These are phyloP conservation scores for Arabis alpina DNA, from an alignment of 345 rosid species.

Conservation along the genomic window DNA sequence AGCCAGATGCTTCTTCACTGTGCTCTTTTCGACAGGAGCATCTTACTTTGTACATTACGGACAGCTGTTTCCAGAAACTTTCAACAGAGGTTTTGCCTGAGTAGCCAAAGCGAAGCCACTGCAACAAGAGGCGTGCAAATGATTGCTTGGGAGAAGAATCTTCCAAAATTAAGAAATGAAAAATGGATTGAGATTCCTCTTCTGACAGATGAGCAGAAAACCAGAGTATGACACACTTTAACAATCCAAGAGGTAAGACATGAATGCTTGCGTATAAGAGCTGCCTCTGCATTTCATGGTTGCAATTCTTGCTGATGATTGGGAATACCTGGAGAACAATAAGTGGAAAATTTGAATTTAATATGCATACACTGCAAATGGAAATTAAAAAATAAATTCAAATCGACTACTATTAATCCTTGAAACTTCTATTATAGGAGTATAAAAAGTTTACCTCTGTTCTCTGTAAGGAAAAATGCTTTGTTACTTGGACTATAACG, in stretches of 20 bases:
- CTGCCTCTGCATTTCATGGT: conserved; percentile 59
- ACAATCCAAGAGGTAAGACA: conserved; percentile 77
- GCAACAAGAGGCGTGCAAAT: conserved; percentile 59
- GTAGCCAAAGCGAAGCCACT: conserved; percentile 66
- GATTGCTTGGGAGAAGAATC: conserved; percentile 43
- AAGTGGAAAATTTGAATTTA: not conserved
- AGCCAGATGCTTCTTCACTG: conserved; percentile 45
- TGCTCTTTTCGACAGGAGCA: conserved; percentile 46
- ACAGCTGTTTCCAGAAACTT: conserved; percentile 56
- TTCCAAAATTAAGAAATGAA: conserved; percentile 49
- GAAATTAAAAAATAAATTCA: not conserved
- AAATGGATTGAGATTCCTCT: conserved; percentile 56
- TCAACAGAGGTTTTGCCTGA: conserved; percentile 63
- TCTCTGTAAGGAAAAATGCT: conserved; percentile 57
- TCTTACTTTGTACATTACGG: conserved; percentile 51
- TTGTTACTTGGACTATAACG: conserved; percentile 47
- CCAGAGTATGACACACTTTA: conserved; percentile 73
- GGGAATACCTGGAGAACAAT: conserved; percentile 58
- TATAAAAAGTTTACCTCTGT: conserved; percentile 52
- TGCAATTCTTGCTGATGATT: conserved; percentile 52
- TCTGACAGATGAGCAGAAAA: conserved; percentile 66
- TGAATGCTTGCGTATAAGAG: conserved; percentile 61
- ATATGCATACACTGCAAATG: not conserved
- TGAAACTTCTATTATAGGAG: not conserved
- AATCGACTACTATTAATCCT: not conserved